Percentiles rank a stretch among this genome's conserved stretches.
Conservation (phyloP, 106 monocot genomes). For the Vanilla planifolia region DNA sequence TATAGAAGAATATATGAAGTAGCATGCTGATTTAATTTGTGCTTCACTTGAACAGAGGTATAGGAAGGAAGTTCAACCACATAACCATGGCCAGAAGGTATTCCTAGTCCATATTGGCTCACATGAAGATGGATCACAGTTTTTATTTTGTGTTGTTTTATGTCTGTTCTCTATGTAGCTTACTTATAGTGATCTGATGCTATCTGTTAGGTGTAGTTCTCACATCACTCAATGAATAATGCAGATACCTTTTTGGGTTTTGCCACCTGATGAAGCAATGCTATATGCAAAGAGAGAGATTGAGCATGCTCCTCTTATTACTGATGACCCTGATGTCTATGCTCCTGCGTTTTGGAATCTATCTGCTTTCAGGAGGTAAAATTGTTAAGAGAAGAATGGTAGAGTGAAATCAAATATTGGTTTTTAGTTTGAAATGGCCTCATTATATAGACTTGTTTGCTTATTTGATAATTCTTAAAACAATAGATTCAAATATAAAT, state of each 20-base stretch:
- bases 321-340: conserved; percentile 61
- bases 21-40: neutral
- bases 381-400: too few relatives aligned
- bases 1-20: neutral
- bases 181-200: too few relatives aligned
- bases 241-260: conserved; percentile 30
- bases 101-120: too few relatives aligned
- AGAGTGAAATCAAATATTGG: too few relatives aligned
- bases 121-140: too few relatives aligned
- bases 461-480: too few relatives aligned
- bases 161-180: too few relatives aligned
- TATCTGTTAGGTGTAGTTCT: too few relatives aligned
- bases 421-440: too few relatives aligned
- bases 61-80: neutral
- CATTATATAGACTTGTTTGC: too few relatives aligned
- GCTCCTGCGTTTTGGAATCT: conserved; percentile 61
- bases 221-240: neutral
- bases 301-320: conserved; percentile 29
- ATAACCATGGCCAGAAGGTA: neutral
- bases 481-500: too few relatives aligned
- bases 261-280: conserved; percentile 55
- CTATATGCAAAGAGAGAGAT: conserved; percentile 68
- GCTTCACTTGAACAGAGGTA: neutral
- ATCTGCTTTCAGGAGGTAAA: conserved; percentile 67
- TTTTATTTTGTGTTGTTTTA: too few relatives aligned